Conservation (phyloP, 2,329 filamentous ascomycete species). For the Tothia fuscella region DNA sequence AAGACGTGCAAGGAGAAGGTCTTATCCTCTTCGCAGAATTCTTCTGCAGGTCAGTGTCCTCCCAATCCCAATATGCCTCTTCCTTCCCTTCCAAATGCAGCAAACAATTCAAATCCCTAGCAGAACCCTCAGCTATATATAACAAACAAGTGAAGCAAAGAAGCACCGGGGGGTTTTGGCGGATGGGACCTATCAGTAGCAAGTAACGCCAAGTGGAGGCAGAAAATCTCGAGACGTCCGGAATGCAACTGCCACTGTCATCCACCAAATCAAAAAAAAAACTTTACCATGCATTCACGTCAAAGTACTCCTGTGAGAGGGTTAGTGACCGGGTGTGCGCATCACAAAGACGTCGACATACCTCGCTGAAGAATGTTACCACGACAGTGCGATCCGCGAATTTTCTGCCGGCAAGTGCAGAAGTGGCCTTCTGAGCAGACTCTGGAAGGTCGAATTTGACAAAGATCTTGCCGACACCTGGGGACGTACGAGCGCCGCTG, state of each 20-base stretch:
- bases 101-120: no score
- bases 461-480: constrained; percentile 94
- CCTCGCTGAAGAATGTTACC: constrained; percentile 91
- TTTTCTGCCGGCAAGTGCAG: constrained; percentile 84
- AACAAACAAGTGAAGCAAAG: neutral
- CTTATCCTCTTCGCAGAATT: no score
- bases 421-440: constrained; percentile 70
- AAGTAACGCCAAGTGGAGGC: neutral
- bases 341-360: no score
- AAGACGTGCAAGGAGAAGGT: no score
- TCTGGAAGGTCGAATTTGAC: constrained; percentile 79
- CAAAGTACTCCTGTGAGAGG: constrained; percentile 68
- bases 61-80: no score
- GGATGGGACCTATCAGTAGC: neutral
- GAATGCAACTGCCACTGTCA: neutral
- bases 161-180: neutral
- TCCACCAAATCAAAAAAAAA: neutral
- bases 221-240: neutral
- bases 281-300: constrained; percentile 71
- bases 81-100: no score
- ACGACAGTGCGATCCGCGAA: constrained; percentile 96
- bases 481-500: constrained; percentile 65
- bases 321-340: neutral
- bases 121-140: no score
- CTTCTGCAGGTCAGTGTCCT: no score